phyloP scores from a whole-genome alignment of 805 yeast genomes.

The Candida morakotiae region DNA sequence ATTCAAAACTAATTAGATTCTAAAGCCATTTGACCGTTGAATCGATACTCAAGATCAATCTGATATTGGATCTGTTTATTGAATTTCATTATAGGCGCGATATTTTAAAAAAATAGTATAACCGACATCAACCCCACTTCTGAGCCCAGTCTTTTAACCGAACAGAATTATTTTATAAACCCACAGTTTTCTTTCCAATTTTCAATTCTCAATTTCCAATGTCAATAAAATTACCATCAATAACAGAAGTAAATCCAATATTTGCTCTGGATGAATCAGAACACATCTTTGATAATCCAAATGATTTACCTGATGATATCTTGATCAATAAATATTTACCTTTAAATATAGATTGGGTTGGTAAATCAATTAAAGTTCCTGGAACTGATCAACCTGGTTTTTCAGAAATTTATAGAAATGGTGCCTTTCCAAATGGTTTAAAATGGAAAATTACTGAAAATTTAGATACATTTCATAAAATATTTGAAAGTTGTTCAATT shows the following conservation, averaged over 20 bases:
- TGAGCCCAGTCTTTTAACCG: too few species aligned
- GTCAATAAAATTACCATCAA: conserved; percentile 9
- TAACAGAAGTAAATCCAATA: conserved; percentile 5
- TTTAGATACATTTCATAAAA: conserved; percentile 34
- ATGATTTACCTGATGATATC: conserved; percentile 9
- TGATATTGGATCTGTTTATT: too few species aligned
- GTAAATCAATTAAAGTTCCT: conserved; percentile 12
- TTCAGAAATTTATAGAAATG: conserved; percentile 29
- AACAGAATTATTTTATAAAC: too few species aligned
- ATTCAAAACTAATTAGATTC: too few species aligned
- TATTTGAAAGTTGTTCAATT: conserved; percentile 24
- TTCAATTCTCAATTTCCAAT: too few species aligned
- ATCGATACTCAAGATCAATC: too few species aligned
- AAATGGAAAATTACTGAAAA: conserved; percentile 27
- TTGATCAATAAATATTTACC: conserved; percentile 9
- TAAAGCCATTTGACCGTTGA: too few species aligned
- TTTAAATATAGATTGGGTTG: conserved; percentile 1
- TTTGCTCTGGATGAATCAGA: conserved; percentile 9
- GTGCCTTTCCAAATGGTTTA: conserved; percentile 17
- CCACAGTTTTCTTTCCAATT: too few species aligned
- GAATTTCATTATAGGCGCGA: too few species aligned
- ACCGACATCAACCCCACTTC: too few species aligned
- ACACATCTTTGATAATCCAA: conserved; percentile 8
- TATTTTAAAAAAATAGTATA: too few species aligned
- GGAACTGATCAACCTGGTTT: conserved; percentile 19